Evolutionary conservation across 306 rosid species (phyloP).

Genomic region (Ormosia emarginata): DNA sequence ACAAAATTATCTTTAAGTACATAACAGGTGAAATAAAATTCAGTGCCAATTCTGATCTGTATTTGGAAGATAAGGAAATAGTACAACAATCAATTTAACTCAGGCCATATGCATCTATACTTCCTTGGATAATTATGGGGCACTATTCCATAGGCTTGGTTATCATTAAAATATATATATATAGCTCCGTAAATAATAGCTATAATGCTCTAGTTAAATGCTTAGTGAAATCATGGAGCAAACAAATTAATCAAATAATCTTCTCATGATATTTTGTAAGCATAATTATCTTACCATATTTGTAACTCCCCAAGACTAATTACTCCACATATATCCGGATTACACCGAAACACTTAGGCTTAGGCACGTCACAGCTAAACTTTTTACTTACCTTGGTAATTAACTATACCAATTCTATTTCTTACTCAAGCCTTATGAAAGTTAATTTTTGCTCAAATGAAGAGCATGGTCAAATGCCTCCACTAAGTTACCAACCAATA

Average conservation of each 20-base stretch:
- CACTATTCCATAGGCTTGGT: neutral
- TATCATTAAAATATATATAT: neutral
- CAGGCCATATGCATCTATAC: neutral
- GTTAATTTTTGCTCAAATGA: too few species aligned
- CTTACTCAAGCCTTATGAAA: too few species aligned
- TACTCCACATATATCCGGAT: too few species aligned
- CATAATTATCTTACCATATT: constrained; percentile 60
- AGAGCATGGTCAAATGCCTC: too few species aligned
- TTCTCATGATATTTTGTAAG: neutral
- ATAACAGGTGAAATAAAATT: neutral
- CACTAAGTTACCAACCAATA: too few species aligned
- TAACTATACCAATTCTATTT: too few species aligned
- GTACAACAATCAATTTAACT: neutral
- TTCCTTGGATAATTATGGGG: neutral
- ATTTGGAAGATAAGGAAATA: neutral
- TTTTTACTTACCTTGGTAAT: too few species aligned
- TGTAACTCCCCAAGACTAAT: too few species aligned
- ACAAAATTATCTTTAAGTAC: neutral
- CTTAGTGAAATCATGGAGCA: neutral
- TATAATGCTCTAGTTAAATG: neutral
- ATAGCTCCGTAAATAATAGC: neutral
- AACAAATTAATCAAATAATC: neutral
- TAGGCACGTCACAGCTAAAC: too few species aligned
- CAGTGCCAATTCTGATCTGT: neutral
- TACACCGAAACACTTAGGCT: too few species aligned